A percentile compares a stretch with the other conserved stretches of the same genome.
phyloP scores from a whole-genome alignment of 179 eudicot genomes.

The Silene noctiflora region DNA sequence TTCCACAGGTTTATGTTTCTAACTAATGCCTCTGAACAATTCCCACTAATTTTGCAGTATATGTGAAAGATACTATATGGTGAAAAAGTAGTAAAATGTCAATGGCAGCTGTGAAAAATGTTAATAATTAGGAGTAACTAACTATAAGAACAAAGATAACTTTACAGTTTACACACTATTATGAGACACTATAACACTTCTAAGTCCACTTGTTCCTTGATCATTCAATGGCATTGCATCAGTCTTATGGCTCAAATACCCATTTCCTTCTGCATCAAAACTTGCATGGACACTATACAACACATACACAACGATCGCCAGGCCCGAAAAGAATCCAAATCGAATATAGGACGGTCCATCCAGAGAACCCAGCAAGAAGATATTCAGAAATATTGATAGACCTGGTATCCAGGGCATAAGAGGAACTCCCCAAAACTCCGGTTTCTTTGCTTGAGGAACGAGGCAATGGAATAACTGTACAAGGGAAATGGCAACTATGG shows the following conservation, averaged over 20 bases:
- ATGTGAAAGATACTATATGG: too few species aligned
- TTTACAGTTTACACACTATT: constrained; percentile 1
- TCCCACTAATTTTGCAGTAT: too few species aligned
- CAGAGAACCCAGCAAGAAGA: constrained; percentile 68
- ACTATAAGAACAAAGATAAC: not conserved
- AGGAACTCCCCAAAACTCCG: constrained; percentile 94
- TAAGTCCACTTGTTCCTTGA: constrained; percentile 17
- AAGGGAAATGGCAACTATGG: constrained; percentile 31
- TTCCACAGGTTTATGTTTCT: too few species aligned
- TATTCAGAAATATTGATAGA: constrained; percentile 66
- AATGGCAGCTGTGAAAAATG: too few species aligned
- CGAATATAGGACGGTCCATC: constrained; percentile 65
- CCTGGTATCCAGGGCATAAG: constrained; percentile 87
- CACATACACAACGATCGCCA: constrained; percentile 52
- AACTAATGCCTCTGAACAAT: too few species aligned
- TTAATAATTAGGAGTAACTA: not conserved
- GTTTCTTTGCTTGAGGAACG: constrained; percentile 67
- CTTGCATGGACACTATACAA: constrained; percentile 91
- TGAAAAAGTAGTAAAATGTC: too few species aligned
- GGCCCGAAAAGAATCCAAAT: constrained; percentile 60
- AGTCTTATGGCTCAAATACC: constrained; percentile 41
- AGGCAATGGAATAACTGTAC: constrained; percentile 47
- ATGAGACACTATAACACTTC: constrained; percentile 5
- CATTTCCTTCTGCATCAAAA: constrained; percentile 77
- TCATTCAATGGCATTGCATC: constrained; percentile 26